Percentiles rank a stretch among this genome's conserved stretches.
Evolutionary conservation across 345 rosid genomes (phyloP).

Genomic region (Pistacia integerrima): DNA sequence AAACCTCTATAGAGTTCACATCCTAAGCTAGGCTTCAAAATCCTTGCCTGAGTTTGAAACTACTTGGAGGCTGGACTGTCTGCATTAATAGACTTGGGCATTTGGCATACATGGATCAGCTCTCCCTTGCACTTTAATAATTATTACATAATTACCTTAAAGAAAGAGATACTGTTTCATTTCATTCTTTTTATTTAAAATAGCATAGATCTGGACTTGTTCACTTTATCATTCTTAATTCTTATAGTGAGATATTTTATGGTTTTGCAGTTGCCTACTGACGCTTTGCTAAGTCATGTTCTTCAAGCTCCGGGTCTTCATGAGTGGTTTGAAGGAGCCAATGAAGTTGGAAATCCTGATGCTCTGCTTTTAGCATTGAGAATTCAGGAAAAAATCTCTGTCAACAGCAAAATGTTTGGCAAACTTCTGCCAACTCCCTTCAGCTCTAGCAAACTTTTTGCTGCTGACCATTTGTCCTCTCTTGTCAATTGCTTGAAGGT

Average conservation of each 20-base stretch:
- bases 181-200: neutral
- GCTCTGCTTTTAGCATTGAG: slow-evolving; percentile 87
- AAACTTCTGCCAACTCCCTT: slow-evolving; percentile 82
- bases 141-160: neutral
- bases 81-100: no score
- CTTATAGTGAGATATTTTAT: slow-evolving; percentile 3
- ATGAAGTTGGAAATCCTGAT: slow-evolving; percentile 82
- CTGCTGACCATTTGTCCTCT: slow-evolving; percentile 67
- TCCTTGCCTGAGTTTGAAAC: no score
- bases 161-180: neutral
- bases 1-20: no score
- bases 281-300: slow-evolving; percentile 62
- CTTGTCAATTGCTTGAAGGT: slow-evolving; percentile 87
- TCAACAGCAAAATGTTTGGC: slow-evolving; percentile 45
- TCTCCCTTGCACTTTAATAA: neutral
- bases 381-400: slow-evolving; percentile 57
- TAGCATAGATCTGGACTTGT: neutral
- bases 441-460: slow-evolving; percentile 63
- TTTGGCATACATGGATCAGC: neutral
- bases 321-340: slow-evolving; percentile 78
- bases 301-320: slow-evolving; percentile 67
- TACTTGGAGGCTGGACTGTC: no score
- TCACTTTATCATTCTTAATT: neutral
- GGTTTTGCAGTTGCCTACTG: slow-evolving; percentile 61
- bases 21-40: no score